Evolutionary conservation across 495 filamentous ascomycete species (phyloP).

Genomic region (Amniculicola lignicola): DNA sequence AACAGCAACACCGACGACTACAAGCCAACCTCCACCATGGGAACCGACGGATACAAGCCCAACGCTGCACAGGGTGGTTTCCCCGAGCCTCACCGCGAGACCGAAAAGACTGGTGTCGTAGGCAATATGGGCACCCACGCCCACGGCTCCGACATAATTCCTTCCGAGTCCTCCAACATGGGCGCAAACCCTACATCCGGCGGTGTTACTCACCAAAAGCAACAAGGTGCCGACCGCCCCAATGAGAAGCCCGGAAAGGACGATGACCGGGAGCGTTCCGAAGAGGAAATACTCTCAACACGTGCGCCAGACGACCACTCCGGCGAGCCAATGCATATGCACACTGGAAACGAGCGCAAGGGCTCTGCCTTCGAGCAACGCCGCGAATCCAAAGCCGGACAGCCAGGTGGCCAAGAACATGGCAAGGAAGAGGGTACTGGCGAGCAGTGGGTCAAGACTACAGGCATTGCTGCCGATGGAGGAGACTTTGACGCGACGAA

Average conservation of each 20-base stretch:
- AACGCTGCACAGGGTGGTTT: conserved; percentile 7
- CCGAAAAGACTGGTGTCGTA: conserved; percentile 33
- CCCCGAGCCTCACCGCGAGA: conserved; percentile 26
- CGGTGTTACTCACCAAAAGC: conserved; percentile 34
- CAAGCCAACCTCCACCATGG: conserved; percentile 4
- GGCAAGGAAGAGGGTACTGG: conserved; percentile 52
- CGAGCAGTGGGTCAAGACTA: conserved; percentile 53
- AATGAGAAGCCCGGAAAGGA: conserved; percentile 25
- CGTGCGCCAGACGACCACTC: conserved; percentile 33
- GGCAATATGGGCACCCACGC: conserved; percentile 3
- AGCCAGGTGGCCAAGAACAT: conserved; percentile 53
- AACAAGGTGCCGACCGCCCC: conserved; percentile 43
- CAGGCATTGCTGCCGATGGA: conserved; percentile 54
- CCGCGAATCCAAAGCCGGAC: conserved; percentile 41
- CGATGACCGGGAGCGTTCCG: no score
- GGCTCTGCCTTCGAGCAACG: conserved; percentile 23
- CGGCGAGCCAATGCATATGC: conserved; percentile 34
- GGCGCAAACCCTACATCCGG: conserved; percentile 27
- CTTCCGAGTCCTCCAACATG: conserved; percentile 27
- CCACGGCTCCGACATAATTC: conserved; percentile 13
- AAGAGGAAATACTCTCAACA: conserved; percentile 23
- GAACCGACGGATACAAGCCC: neutral
- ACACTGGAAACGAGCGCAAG: conserved; percentile 31
- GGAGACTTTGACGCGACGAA: conserved; percentile 58
- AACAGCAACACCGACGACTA: no score